Base-by-base conservation (phyloP, 1,139 yeast genomes). In the Taphrina wiesneri region DNA sequence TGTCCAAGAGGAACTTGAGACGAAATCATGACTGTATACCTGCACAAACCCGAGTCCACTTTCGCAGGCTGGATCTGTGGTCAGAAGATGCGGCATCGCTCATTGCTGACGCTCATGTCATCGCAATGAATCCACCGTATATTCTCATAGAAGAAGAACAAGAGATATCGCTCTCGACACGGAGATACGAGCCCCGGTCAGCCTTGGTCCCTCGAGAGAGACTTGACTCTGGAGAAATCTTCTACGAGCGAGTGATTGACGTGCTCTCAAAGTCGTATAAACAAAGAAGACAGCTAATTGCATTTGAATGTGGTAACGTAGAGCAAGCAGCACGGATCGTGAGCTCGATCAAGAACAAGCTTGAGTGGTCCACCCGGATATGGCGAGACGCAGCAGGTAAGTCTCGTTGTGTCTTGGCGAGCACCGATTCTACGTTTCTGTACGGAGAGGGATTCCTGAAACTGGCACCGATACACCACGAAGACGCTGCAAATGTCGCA, bases 41-140 rank as follows among this genome's bases (percentile, higher is more conserved):
- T 32, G 72, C 70, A 2, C 71, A 74, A 2, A 17, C 30, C 21
- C 45, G 17, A 17, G 64, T 60, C 56, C 52, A 26, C 56, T 69
- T 74, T 13, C 71, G 75, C 60, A 45, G 67, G 15, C n/a, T n/a
- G 13, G 62, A 60, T n/a, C 59, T 65, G 23, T 47, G 51, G 4
- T 19, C 65, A 1, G 66, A 45, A 4, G 47, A 25, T 4, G 62
- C 68, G 39, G 25, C 43, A 13, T 9, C 5, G 7, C 69, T 28
- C 67, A 67, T 32, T 39, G 21, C 19, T 13, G 26, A 60, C 7
- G 68, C 78, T 11, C 89, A 88, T 70, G 66, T 92, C 3, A 74
- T 93, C 0, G 82, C 87, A 0, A 84, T 96, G 25, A 93, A 93
- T 72, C 99, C 99, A 0, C 99, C 99, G 0, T 93, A 93, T 73